Evolutionary conservation across 495 filamentous ascomycete genomes (phyloP).

Genomic region (Xylaria sp.): DNA sequence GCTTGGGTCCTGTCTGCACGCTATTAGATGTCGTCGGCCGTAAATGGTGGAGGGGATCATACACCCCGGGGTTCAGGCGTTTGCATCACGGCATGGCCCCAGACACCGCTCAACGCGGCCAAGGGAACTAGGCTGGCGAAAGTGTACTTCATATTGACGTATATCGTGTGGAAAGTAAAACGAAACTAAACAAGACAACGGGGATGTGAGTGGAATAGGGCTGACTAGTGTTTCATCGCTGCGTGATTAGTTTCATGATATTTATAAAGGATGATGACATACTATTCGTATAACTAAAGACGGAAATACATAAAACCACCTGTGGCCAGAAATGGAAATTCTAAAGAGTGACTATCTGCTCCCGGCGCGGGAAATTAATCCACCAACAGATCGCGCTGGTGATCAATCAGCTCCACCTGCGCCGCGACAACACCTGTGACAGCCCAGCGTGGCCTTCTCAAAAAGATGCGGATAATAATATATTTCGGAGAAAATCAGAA

Average conservation of each 20-base stretch:
- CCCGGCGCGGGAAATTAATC: constrained; percentile 4
- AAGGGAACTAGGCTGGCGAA: not conserved
- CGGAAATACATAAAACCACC: not conserved
- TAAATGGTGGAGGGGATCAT: not conserved
- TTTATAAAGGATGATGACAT: not conserved
- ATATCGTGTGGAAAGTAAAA: too few relatives aligned
- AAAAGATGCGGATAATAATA: not conserved
- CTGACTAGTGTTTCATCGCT: not conserved
- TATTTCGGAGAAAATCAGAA: not conserved
- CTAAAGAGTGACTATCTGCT: not conserved
- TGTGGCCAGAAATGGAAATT: constrained; percentile 11
- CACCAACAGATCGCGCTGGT: constrained; percentile 18
- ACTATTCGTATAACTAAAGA: not conserved
- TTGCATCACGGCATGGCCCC: constrained; percentile 22
- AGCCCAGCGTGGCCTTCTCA: not conserved
- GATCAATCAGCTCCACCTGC: not conserved
- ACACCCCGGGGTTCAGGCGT: constrained; percentile 16
- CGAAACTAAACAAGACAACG: not conserved
- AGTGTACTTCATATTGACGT: constrained; percentile 13
- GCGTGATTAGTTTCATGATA: not conserved
- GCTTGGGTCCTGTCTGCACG: constrained; percentile 23
- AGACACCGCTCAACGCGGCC: constrained; percentile 5
- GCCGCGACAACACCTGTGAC: not conserved
- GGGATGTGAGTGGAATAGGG: not conserved
- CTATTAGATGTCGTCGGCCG: not conserved